Conservation (phyloP, 495 filamentous ascomycete genomes). For the Hypoxylon perforatum region DNA sequence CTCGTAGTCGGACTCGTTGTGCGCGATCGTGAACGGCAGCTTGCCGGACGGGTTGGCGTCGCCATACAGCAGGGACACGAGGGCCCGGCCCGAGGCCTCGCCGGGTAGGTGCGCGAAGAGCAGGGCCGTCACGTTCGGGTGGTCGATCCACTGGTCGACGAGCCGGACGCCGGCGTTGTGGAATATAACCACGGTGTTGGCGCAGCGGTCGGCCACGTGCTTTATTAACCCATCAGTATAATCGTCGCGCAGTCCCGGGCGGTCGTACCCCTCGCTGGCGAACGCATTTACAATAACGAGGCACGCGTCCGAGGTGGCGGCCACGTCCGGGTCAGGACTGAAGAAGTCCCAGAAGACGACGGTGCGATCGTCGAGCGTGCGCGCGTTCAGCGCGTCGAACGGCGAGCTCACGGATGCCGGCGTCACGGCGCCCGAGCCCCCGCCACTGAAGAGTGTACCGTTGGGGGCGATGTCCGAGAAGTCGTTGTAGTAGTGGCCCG, state of each 20-base stretch:
- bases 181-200: conserved; percentile 66
- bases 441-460: conserved; percentile 60
- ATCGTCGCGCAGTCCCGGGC: conserved; percentile 47
- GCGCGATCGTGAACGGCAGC: conserved; percentile 69
- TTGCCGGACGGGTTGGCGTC: conserved; percentile 64
- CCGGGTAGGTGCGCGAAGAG: conserved; percentile 64
- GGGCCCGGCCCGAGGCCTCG: conserved; percentile 61
- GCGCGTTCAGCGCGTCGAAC: conserved; percentile 62
- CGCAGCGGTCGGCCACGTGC: conserved; percentile 58
- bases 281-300: conserved; percentile 65
- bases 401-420: conserved; percentile 60
- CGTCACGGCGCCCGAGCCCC: conserved; percentile 62
- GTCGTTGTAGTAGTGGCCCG: conserved; percentile 44
- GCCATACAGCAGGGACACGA: conserved; percentile 65
- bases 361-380: conserved; percentile 57
- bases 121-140: conserved; percentile 65
- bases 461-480: conserved; percentile 42
- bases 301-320: conserved; percentile 64
- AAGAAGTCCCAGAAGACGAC: conserved; percentile 51
- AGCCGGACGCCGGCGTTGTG: conserved; percentile 62
- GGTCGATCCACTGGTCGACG: conserved; percentile 60
- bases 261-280: conserved; percentile 58
- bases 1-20: conserved; percentile 64
- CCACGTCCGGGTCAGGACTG: conserved; percentile 42
- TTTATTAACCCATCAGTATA: conserved; percentile 60